Conservation (phyloP, 441 rosid species). For the Arabidopsis lyrata region DNA sequence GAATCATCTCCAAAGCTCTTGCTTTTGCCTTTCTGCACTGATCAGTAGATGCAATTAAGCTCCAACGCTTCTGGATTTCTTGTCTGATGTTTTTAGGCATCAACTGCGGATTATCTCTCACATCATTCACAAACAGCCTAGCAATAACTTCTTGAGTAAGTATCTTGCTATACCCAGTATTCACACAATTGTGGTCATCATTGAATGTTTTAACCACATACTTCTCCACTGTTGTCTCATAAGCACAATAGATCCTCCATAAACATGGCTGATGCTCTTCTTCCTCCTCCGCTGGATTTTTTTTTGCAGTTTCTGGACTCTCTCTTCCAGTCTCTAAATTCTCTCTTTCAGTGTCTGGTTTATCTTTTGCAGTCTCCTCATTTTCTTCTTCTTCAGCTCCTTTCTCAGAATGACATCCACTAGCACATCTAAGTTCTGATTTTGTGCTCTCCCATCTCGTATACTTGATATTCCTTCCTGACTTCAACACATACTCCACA, state of each 20-base stretch:
- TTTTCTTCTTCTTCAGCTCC: background rate
- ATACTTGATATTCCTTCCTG: background rate
- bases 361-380: background rate
- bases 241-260: background rate
- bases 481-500: background rate
- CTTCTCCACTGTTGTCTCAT: background rate
- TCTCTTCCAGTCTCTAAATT: too few relatives aligned
- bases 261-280: background rate
- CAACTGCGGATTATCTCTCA: background rate
- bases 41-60: background rate
- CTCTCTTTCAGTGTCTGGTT: too few relatives aligned
- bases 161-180: background rate
- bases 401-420: background rate
- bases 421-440: background rate
- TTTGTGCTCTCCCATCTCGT: background rate
- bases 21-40: background rate
- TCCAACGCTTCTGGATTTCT: background rate
- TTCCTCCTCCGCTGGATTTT: too few relatives aligned
- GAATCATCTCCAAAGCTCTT: background rate
- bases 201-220: background rate
- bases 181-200: background rate
- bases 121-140: background rate
- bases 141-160: constrained; percentile 9
- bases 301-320: too few relatives aligned
- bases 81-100: background rate